These are phyloP conservation scores for Mortierella sp. DNA, from an alignment of 371 early-diverging fungal species.

Conservation along the genomic window DNA sequence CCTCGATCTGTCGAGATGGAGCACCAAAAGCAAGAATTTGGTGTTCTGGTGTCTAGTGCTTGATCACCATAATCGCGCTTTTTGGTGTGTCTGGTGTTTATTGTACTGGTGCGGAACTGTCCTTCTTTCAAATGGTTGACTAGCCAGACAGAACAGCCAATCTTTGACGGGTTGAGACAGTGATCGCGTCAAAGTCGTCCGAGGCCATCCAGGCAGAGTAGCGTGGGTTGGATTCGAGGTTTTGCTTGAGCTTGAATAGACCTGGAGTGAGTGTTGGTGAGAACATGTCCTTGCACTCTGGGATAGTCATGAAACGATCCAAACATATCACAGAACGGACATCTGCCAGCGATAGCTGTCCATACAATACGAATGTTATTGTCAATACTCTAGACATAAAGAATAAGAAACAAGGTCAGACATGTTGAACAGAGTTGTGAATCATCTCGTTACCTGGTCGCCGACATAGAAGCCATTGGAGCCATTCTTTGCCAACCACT, in stretches of 20 bases:
- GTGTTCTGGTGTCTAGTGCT: too few relatives aligned
- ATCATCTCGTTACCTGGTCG: conserved; percentile 26
- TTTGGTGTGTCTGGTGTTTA: too few relatives aligned
- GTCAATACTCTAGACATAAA: too few relatives aligned
- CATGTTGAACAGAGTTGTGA: too few relatives aligned
- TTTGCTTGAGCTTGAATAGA: conserved; percentile 22
- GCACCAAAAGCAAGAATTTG: too few relatives aligned
- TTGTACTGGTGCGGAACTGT: too few relatives aligned
- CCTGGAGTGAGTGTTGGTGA: conserved; percentile 25
- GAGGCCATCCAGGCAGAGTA: conserved; percentile 37
- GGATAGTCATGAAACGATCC: conserved; percentile 37
- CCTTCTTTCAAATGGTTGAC: too few relatives aligned
- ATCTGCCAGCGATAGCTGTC: conserved; percentile 39
- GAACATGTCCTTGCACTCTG: conserved; percentile 38
- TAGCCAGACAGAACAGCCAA: conserved; percentile 37
- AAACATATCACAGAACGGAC: conserved; percentile 37
- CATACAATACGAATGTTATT: neutral
- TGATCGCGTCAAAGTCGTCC: conserved; percentile 35
- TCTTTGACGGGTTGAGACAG: conserved; percentile 30
- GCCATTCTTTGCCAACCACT: conserved; percentile 29
- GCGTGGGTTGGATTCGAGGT: conserved; percentile 17
- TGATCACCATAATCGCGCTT: too few relatives aligned
- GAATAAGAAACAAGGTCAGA: neutral
- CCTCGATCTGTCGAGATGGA: too few relatives aligned
- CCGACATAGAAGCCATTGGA: conserved; percentile 36